Conservation (phyloP, 768 basidiomycete species). For the Brasilioporus rufonigricans region DNA sequence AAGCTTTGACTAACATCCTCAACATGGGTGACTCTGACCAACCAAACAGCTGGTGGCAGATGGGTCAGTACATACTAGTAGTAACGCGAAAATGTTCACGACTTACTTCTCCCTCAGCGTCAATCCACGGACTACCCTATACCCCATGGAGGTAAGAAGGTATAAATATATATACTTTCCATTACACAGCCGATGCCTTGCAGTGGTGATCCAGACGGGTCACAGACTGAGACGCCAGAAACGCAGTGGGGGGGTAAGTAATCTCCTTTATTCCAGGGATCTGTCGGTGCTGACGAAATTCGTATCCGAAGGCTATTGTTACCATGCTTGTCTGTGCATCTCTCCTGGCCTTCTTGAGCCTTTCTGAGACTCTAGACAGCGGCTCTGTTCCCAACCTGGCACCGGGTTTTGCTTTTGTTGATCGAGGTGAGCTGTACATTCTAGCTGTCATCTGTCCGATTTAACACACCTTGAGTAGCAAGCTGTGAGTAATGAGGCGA, state of each 20-base stretch:
- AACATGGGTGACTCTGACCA: not conserved
- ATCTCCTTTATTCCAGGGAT: not conserved
- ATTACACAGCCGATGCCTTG: not conserved
- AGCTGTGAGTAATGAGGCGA: conserved; percentile 14
- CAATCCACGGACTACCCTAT: conserved; percentile 13
- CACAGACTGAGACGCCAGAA: conserved; percentile 1
- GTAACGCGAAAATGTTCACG: not conserved
- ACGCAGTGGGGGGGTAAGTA: conserved; percentile 9
- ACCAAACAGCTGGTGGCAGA: conserved; percentile 23
- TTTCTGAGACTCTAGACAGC: conserved; percentile 12
- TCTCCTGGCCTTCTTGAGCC: not conserved
- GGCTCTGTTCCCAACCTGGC: conserved; percentile 22
- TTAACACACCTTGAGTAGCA: conserved; percentile 7
- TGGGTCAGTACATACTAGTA: conserved; percentile 7
- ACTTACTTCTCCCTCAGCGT: conserved; percentile 3
- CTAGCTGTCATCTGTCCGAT: not conserved
- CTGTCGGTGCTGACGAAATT: conserved; percentile 1
- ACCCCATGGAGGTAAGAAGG: too few species aligned
- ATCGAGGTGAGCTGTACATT: too few species aligned
- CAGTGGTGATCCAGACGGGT: conserved; percentile 19
- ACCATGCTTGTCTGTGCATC: conserved; percentile 11
- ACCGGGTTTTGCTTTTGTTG: conserved; percentile 9
- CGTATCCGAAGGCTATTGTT: conserved; percentile 17
- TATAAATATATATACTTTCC: not conserved
- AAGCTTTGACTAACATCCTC: conserved; percentile 4